phyloP scores from a whole-genome alignment of 2,329 filamentous ascomycete genomes.

The Diaporthe vexans region DNA sequence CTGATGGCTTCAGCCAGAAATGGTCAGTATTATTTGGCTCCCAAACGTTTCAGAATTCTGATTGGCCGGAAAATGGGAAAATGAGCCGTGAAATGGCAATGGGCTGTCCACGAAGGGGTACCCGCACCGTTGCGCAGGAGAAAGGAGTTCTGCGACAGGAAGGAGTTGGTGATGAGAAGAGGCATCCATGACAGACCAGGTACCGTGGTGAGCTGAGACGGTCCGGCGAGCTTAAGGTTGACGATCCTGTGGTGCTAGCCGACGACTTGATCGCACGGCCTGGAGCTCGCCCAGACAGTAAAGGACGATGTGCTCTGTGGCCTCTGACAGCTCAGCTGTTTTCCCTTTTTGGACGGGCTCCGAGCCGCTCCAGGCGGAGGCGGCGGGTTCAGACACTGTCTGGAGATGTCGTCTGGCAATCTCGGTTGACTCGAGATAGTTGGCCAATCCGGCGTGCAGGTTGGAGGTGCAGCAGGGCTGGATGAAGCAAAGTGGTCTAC shows the following conservation, averaged over 20 bases:
- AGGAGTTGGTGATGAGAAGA: slow-evolving; percentile 13
- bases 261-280: slow-evolving; percentile 29
- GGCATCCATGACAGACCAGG: slow-evolving; percentile 34
- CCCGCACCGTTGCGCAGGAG: slow-evolving; percentile 37
- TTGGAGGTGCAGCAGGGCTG: slow-evolving; percentile 4
- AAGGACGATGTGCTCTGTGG: neutral
- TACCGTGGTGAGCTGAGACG: slow-evolving; percentile 29
- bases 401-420: slow-evolving; percentile 35
- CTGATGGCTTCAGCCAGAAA: slow-evolving; percentile 35
- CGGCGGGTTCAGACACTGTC: slow-evolving; percentile 37
- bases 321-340: slow-evolving; percentile 31
- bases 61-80: slow-evolving; percentile 43
- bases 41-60: slow-evolving; percentile 39
- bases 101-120: slow-evolving; percentile 28
- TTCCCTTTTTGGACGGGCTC: slow-evolving; percentile 38
- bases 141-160: slow-evolving; percentile 26
- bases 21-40: slow-evolving; percentile 39
- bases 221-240: slow-evolving; percentile 11
- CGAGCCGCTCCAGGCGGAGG: slow-evolving; percentile 39
- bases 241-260: slow-evolving; percentile 8
- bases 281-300: neutral
- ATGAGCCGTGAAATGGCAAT: slow-evolving; percentile 29
- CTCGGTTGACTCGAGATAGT: slow-evolving; percentile 25
- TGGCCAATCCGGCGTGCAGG: slow-evolving; percentile 32
- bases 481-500: slow-evolving; percentile 27